A percentile compares a stretch with the other conserved stretches of the same genome.
Evolutionary conservation across 208 protist genomes (phyloP).

Genomic region (Angomonas deanei): DNA sequence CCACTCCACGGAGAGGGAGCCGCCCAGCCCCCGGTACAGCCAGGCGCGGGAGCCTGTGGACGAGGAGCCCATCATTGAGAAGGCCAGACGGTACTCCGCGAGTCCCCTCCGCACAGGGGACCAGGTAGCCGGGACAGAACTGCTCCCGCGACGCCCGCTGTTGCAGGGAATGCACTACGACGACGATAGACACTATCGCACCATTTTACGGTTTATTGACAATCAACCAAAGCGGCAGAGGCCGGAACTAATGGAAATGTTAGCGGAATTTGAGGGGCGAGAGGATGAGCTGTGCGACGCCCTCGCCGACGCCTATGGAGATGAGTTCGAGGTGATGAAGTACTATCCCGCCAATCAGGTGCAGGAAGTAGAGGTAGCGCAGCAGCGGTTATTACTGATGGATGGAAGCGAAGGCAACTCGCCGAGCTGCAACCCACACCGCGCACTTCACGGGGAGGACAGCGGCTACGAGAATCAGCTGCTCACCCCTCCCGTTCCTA

Average conservation of each 20-base stretch:
- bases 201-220: constrained; percentile 63
- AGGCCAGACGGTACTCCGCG: constrained; percentile 14
- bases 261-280: constrained; percentile 54
- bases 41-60: constrained; percentile 3
- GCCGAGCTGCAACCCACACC: background rate
- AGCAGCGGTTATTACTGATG: background rate
- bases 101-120: constrained; percentile 6
- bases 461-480: background rate
- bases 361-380: background rate
- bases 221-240: constrained; percentile 38
- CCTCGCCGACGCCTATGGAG: constrained; percentile 50
- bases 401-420: background rate
- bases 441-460: no score
- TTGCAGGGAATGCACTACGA: constrained; percentile 51
- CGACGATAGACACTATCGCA: constrained; percentile 38
- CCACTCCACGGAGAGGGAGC: background rate
- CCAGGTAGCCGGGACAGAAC: constrained; percentile 60
- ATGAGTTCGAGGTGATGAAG: constrained; percentile 53
- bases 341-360: background rate
- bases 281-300: constrained; percentile 60
- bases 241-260: constrained; percentile 37
- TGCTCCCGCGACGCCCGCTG: constrained; percentile 50
- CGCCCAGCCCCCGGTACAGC: constrained; percentile 19
- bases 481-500: background rate
- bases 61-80: constrained; percentile 6